A percentile compares a stretch with the other conserved stretches of the same genome.
These are phyloP conservation scores for Schwanniomyces etchellsii DNA, from an alignment of 1,139 yeast genomes.

Conservation along the genomic window DNA sequence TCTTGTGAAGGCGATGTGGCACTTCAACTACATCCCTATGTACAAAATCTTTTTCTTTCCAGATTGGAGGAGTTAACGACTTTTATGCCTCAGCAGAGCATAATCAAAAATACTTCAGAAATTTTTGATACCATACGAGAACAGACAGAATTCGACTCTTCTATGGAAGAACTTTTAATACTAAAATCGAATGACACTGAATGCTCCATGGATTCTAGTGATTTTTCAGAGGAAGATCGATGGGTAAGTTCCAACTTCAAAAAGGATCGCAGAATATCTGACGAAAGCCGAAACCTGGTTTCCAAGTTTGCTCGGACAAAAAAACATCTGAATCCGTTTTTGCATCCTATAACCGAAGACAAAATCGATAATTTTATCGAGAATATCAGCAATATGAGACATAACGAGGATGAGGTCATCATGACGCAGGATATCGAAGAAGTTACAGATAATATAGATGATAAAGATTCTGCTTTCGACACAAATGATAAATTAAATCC, in stretches of 20 bases:
- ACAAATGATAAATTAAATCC: not conserved
- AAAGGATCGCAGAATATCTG: no score
- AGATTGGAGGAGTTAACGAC: not conserved
- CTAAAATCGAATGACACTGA: conserved; percentile 18
- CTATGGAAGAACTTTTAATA: conserved; percentile 17
- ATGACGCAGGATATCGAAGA: not conserved
- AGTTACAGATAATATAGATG: not conserved
- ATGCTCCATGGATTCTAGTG: conserved; percentile 7
- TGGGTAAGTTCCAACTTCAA: no score
- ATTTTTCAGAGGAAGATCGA: not conserved
- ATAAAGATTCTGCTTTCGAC: not conserved
- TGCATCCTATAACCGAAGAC: conserved; percentile 1
- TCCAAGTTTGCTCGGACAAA: no score
- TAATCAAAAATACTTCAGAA: no score
- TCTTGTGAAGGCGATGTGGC: not conserved
- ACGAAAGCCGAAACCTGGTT: no score
- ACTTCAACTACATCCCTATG: not conserved
- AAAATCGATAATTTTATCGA: conserved; percentile 13
- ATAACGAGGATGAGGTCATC: conserved; percentile 20
- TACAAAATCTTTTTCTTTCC: not conserved
- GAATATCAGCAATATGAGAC: conserved; percentile 28
- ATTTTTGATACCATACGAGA: not conserved
- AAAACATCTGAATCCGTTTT: no score
- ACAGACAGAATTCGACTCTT: conserved; percentile 16
- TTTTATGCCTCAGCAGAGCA: no score